Conservation (phyloP, 1,284 basidiomycete species). For the Ganoderma lingzhi region DNA sequence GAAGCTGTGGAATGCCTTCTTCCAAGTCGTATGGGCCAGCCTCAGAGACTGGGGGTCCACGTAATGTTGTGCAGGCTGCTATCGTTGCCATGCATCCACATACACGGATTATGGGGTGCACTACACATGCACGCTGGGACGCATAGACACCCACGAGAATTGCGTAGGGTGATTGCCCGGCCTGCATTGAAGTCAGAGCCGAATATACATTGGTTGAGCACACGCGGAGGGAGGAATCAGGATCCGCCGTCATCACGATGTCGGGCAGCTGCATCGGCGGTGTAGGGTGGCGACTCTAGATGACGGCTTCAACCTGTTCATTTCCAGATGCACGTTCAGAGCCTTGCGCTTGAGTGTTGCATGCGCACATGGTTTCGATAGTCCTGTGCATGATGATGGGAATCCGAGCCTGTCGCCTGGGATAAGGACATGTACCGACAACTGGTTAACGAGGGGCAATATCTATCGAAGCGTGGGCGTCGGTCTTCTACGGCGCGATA, state of each 20-base stretch:
- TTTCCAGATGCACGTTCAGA: background rate
- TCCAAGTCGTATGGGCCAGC: background rate
- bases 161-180: background rate
- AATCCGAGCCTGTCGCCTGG: background rate
- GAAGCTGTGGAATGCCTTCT: background rate
- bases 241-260: background rate
- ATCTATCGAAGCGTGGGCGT: background rate
- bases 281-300: background rate
- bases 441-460: background rate
- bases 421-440: background rate
- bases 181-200: background rate
- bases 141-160: background rate
- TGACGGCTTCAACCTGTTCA: background rate
- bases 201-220: no score
- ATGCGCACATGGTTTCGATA: background rate
- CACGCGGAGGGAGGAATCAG: no score
- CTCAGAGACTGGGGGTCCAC: conserved; percentile 23
- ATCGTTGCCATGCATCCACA: background rate
- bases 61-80: conserved; percentile 33
- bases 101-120: background rate
- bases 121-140: background rate
- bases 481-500: background rate
- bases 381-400: background rate
- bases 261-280: background rate
- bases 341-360: background rate